These are phyloP conservation scores for Spiromastix sp. DNA, from an alignment of 2,329 filamentous ascomycete species.

Conservation along the genomic window DNA sequence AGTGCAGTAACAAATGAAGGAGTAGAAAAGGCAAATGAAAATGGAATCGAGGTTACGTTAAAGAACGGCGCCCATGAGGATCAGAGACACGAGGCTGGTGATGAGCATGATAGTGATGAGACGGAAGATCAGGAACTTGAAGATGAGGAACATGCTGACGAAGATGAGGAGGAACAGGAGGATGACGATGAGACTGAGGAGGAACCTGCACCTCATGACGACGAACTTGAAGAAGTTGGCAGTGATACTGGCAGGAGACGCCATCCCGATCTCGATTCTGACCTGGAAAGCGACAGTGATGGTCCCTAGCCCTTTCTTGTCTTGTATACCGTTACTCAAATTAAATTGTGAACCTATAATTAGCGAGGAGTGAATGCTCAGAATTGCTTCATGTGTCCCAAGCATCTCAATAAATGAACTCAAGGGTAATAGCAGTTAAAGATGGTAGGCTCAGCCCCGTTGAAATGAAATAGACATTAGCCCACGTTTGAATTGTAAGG, in stretches of 20 bases:
- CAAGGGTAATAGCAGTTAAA: too few relatives aligned
- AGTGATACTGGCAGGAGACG: slow-evolving; percentile 15
- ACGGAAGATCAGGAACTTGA: slow-evolving; percentile 15
- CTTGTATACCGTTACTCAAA: too few relatives aligned
- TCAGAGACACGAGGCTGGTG: slow-evolving; percentile 15
- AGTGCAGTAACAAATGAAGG: slow-evolving; percentile 13
- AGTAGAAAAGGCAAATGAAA: slow-evolving; percentile 3
- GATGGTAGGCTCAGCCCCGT: too few relatives aligned
- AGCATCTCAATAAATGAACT: too few relatives aligned
- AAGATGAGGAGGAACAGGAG: slow-evolving; percentile 17
- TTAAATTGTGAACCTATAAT: too few relatives aligned
- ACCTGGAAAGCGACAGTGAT: slow-evolving; percentile 21
- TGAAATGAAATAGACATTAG: too few relatives aligned
- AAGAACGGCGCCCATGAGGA: slow-evolving; percentile 6
- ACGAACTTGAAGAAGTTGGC: slow-evolving; percentile 10
- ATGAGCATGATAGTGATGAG: slow-evolving; percentile 18
- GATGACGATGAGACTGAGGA: slow-evolving; percentile 17
- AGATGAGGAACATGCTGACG: slow-evolving; percentile 17
- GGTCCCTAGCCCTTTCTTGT: too few relatives aligned
- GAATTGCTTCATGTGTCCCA: too few relatives aligned
- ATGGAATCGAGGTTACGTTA: slow-evolving; percentile 8
- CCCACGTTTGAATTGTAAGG: too few relatives aligned
- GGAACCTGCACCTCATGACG: slow-evolving; percentile 9
- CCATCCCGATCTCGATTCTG: slow-evolving; percentile 24
- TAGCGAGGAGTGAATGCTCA: too few relatives aligned